Percentiles rank a stretch among this genome's conserved stretches.
These are phyloP conservation scores for Mallotus nudiflorus DNA, from an alignment of 345 rosid species.

Conservation along the genomic window DNA sequence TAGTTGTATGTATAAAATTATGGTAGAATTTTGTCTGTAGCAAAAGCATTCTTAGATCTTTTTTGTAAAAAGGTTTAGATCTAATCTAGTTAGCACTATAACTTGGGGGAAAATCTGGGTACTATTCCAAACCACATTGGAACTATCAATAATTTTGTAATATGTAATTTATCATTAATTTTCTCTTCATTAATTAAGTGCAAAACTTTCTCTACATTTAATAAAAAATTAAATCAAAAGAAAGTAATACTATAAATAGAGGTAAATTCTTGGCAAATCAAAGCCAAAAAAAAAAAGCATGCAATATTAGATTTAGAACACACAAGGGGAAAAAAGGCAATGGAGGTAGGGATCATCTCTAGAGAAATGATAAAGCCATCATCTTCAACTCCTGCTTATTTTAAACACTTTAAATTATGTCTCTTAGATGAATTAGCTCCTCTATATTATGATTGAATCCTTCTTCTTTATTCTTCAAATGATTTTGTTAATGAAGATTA, in stretches of 20 bases:
- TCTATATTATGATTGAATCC: constrained; percentile 4
- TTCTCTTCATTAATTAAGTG: no score
- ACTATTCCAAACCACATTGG: constrained; percentile 12
- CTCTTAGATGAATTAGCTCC: constrained; percentile 15
- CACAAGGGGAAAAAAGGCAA: no score
- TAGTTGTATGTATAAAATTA: neutral
- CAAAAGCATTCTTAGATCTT: neutral
- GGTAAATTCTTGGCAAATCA: no score
- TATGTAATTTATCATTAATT: constrained; percentile 1
- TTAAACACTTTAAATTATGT: constrained; percentile 10
- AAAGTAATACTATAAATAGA: no score
- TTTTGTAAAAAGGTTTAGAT: constrained; percentile 14
- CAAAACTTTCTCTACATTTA: no score
- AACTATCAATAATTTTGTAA: constrained; percentile 15
- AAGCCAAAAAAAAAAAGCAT: no score
- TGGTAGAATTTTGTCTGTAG: neutral
- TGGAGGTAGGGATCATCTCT: constrained; percentile 13
- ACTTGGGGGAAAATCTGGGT: constrained; percentile 2
- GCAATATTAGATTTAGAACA: no score
- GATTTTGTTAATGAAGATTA: neutral
- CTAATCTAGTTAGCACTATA: constrained; percentile 11
- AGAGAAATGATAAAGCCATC: neutral
- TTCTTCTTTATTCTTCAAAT: constrained; percentile 10
- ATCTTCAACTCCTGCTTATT: constrained; percentile 1
- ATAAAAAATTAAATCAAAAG: no score